Evolutionary conservation across 306 rosid genomes (phyloP), one percentile per base, ranked within the genome.

Genomic region (Trifolium dubium): DNA sequence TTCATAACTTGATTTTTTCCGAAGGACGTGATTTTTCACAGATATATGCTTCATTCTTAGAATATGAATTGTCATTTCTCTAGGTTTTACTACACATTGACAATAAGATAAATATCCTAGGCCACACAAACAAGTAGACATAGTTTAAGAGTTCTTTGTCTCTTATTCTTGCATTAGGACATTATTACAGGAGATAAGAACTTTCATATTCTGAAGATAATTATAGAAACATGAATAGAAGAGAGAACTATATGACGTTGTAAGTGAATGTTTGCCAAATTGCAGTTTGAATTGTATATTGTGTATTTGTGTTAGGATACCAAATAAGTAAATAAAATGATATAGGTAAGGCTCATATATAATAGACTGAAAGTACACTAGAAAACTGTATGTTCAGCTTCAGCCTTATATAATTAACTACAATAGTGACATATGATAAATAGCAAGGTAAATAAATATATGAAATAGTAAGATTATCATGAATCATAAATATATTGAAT

Each of bases 21-120:
- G 9, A 49, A 63, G 32, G 2, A 51, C 61, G 58, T 43, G 55
- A 54, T 40, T 14, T 62, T 69, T 53, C 4, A 53, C 7, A 30
- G 53, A 17, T 28, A 29, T 60, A 67, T 66, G 23, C 63, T 31
- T 67, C 66, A 28, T 65, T 51, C 62, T 12, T 29, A 60, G 72
- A 62, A 62, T 64, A 32, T 50, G 54, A 67, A 56, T 41, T 51
- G 46, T 53, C 35, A 60, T 80, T 80, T 68, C 15, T 61, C 68
- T 31, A 30, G 69, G 51, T 35, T 61, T 39, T 64, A n/a, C 11
- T 1, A 5, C 41, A 41, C 47, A 41, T 59, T 31, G 23, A 28
- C 53, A 51, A 53, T 41, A 63, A 43, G 49, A n/a, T 62, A 60
- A 47, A 47, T 13, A 35, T 69, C 34, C 62, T 75, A 49, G 28